phyloP scores from a whole-genome alignment of 192 early-diverging fungal species.

The Mortierella claussenii region DNA sequence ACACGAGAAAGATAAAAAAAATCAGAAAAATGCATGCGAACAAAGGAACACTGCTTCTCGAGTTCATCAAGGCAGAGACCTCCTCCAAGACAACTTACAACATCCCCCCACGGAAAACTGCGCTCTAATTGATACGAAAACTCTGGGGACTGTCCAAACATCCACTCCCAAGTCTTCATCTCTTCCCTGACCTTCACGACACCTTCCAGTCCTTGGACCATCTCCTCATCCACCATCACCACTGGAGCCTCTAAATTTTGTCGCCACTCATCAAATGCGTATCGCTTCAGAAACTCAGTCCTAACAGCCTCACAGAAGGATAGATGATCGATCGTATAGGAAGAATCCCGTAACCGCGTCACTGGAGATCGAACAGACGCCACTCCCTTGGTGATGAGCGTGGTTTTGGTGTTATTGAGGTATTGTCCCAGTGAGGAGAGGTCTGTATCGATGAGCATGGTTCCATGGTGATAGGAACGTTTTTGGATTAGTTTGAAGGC shows the following conservation, averaged over 20 bases:
- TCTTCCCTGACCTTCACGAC: constrained; percentile 45
- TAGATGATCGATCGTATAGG: constrained; percentile 83
- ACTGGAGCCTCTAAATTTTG: constrained; percentile 36
- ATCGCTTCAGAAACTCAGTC: constrained; percentile 73
- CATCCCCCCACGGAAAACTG: constrained; percentile 64
- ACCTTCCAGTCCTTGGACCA: constrained; percentile 24
- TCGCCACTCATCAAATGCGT: constrained; percentile 52
- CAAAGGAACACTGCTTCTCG: too few species aligned
- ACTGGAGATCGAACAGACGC: constrained; percentile 91
- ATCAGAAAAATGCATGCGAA: too few species aligned
- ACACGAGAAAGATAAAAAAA: neutral
- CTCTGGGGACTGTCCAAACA: constrained; percentile 91
- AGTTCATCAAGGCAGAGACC: too few species aligned
- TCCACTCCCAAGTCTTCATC: constrained; percentile 87
- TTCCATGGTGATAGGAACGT: constrained; percentile 96
- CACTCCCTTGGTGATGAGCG: constrained; percentile 87
- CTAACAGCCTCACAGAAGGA: constrained; percentile 82
- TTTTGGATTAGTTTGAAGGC: constrained; percentile 90
- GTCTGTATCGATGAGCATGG: constrained; percentile 96
- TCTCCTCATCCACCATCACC: constrained; percentile 22
- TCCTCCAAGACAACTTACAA: constrained; percentile 62
- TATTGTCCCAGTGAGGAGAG: constrained; percentile 57
- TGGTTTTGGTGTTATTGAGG: constrained; percentile 53
- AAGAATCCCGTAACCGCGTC: constrained; percentile 82
- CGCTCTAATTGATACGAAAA: constrained; percentile 72